A percentile compares a stretch with the other conserved stretches of the same genome.
phyloP scores from a whole-genome alignment of 2,329 filamentous ascomycete genomes.

The Diaporthe ampelina region DNA sequence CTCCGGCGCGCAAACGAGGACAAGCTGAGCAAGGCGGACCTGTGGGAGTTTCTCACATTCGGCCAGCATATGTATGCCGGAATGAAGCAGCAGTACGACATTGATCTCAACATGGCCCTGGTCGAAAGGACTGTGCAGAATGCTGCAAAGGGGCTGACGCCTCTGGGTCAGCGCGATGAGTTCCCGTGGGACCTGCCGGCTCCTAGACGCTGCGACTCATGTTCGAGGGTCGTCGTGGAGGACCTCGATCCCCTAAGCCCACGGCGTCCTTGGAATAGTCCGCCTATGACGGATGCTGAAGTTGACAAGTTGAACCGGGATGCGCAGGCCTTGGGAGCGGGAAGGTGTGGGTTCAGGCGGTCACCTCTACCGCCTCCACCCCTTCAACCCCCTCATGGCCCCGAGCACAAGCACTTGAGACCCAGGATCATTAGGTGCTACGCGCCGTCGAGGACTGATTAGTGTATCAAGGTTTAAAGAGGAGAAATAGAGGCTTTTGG shows the following conservation, averaged over 20 bases:
- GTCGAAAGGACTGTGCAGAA: not conserved
- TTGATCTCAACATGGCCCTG: not conserved
- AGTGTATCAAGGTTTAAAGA: too few relatives aligned
- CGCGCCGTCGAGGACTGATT: too few relatives aligned
- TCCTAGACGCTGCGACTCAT: not conserved
- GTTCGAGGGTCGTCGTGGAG: not conserved
- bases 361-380: too few relatives aligned
- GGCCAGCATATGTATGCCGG: not conserved
- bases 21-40: not conserved
- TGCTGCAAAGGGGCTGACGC: not conserved
- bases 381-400: too few relatives aligned
- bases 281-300: too few relatives aligned
- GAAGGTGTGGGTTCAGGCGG: too few relatives aligned
- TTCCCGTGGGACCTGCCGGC: not conserved
- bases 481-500: too few relatives aligned
- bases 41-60: not conserved
- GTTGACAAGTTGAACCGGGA: too few relatives aligned
- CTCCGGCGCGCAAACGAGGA: not conserved
- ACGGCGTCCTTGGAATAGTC: not conserved
- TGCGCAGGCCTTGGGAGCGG: too few relatives aligned
- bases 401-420: too few relatives aligned
- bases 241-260: not conserved
- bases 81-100: not conserved
- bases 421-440: too few relatives aligned
- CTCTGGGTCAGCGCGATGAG: not conserved